Evolutionary conservation across 441 rosid species (phyloP).

Genomic region (Adansonia gregorii): DNA sequence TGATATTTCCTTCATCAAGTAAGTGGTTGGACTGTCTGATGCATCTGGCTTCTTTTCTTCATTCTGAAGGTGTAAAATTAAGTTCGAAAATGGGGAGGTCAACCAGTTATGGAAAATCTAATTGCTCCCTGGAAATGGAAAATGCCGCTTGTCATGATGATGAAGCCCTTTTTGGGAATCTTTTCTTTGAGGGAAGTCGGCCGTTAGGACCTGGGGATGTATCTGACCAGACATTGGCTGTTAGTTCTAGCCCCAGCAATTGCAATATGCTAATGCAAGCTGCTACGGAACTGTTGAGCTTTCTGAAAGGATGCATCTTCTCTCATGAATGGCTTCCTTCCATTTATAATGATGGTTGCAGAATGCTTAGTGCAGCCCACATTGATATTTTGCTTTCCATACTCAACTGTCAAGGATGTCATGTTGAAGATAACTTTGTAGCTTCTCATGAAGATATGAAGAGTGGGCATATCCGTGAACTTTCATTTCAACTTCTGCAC

Average conservation of each 20-base stretch:
- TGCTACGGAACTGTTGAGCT: constrained; percentile 74
- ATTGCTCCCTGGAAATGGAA: constrained; percentile 71
- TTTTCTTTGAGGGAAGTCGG: constrained; percentile 42
- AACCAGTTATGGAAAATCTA: constrained; percentile 60
- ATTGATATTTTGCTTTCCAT: constrained; percentile 82
- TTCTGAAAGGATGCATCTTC: constrained; percentile 73
- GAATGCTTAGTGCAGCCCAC: constrained; percentile 65
- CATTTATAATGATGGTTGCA: constrained; percentile 77
- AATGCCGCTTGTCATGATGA: constrained; percentile 87
- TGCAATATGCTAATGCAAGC: constrained; percentile 88
- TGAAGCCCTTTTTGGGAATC: constrained; percentile 97
- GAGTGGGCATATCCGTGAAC: constrained; percentile 52
- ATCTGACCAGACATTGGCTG: constrained; percentile 69
- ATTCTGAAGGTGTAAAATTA: constrained; percentile 78
- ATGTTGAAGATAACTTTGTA: constrained; percentile 53
- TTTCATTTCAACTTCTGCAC: constrained; percentile 77
- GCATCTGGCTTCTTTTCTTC: constrained; percentile 73
- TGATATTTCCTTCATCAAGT: constrained; percentile 75
- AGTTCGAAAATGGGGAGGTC: constrained; percentile 75
- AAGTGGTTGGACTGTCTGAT: constrained; percentile 87
- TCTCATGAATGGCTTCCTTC: constrained; percentile 70
- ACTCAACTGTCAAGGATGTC: constrained; percentile 50
- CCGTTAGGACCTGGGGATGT: constrained; percentile 71
- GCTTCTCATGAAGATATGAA: constrained; percentile 67
- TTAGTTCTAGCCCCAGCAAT: constrained; percentile 47